Conservation (phyloP, 768 basidiomycete genomes). For the Candolleomyces efflorescens region DNA sequence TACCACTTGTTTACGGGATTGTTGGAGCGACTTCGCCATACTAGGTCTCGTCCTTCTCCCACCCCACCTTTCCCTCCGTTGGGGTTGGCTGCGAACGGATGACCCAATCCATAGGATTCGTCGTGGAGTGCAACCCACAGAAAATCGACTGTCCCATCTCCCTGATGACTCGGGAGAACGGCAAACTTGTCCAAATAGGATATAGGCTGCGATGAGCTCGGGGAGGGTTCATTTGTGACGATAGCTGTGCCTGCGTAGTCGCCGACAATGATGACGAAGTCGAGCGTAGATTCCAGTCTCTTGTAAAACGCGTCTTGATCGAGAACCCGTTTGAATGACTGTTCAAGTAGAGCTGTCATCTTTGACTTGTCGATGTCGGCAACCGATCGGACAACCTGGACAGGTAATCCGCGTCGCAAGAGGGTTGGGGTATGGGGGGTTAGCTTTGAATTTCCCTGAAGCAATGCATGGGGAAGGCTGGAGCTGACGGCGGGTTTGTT, state of each 20-base stretch:
- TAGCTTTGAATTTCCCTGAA: slow-evolving; percentile 82
- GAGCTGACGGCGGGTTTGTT: slow-evolving; percentile 97
- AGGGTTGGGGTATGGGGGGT: slow-evolving; percentile 92
- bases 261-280: slow-evolving; percentile 91
- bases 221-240: slow-evolving; percentile 63
- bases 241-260: slow-evolving; percentile 95
- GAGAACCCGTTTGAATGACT: slow-evolving; percentile 75
- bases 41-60: slow-evolving; percentile 89
- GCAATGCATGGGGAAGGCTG: slow-evolving; percentile 88
- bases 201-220: slow-evolving; percentile 37
- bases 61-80: slow-evolving; percentile 89
- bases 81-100: slow-evolving; percentile 90
- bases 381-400: slow-evolving; percentile 71
- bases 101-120: slow-evolving; percentile 94
- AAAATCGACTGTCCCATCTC: slow-evolving; percentile 98
- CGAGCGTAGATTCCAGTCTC: slow-evolving; percentile 71
- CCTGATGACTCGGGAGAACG: slow-evolving; percentile 90
- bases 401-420: slow-evolving; percentile 81
- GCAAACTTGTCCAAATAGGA: slow-evolving; percentile 99
- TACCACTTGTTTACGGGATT: slow-evolving; percentile 99
- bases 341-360: slow-evolving; percentile 79
- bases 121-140: slow-evolving; percentile 98
- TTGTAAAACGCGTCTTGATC: slow-evolving; percentile 72
- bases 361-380: slow-evolving; percentile 71
- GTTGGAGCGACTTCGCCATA: slow-evolving; percentile 90